phyloP scores from a whole-genome alignment of 495 filamentous ascomycete species.

The Rostrohypoxylon terebratum region DNA sequence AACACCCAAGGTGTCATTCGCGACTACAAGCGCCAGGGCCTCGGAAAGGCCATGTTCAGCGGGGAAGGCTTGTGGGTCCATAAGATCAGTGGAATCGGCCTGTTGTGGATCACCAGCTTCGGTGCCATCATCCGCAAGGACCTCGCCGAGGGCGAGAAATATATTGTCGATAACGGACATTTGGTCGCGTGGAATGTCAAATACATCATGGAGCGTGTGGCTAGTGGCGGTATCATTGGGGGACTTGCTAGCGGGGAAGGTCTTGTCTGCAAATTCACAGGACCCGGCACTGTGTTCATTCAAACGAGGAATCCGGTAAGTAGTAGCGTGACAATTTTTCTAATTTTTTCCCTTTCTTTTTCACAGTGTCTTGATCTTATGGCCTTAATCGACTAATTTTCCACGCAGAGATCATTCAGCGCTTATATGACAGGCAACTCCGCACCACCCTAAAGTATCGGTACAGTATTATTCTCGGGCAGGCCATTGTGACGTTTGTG shows the following conservation, averaged over 20 bases:
- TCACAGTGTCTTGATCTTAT: neutral
- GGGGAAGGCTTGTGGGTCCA: constrained; percentile 95
- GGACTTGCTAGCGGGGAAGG: constrained; percentile 83
- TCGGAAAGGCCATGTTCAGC: constrained; percentile 93
- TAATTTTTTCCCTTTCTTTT: neutral
- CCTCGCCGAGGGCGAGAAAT: constrained; percentile 82
- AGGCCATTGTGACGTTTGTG: neutral
- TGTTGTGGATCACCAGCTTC: constrained; percentile 91
- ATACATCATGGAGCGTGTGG: constrained; percentile 87
- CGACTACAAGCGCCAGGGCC: constrained; percentile 85
- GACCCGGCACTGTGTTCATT: constrained; percentile 91
- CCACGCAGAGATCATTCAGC: constrained; percentile 57
- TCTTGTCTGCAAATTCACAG: constrained; percentile 91
- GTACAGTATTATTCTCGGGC: neutral
- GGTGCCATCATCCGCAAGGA: constrained; percentile 97
- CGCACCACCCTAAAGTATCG: constrained; percentile 40
- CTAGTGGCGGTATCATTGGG: constrained; percentile 89
- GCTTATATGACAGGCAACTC: constrained; percentile 61
- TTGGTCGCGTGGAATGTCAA: constrained; percentile 98
- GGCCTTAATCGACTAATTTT: constrained; percentile 25
- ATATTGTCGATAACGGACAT: constrained; percentile 95
- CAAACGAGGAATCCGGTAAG: constrained; percentile 88
- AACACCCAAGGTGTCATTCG: constrained; percentile 81
- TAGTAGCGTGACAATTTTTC: constrained; percentile 42
- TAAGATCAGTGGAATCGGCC: constrained; percentile 80